Percentiles rank a stretch among this genome's conserved stretches.
phyloP scores from a whole-genome alignment of 2,329 filamentous ascomycete species.

The Penicillium sp. region DNA sequence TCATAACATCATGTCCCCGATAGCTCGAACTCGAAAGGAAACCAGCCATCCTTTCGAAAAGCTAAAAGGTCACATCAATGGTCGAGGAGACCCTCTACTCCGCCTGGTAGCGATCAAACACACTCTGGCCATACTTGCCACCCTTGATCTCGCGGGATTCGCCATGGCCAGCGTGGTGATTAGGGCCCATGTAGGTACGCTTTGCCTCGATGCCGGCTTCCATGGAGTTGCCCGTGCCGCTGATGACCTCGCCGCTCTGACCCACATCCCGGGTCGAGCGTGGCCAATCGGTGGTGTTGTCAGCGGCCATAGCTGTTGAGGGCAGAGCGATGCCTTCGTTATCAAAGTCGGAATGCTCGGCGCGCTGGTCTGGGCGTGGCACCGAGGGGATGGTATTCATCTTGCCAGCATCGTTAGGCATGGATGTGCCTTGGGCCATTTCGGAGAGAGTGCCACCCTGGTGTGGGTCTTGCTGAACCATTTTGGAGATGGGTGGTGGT shows the following conservation, averaged over 20 bases:
- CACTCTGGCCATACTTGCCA: constrained; percentile 35
- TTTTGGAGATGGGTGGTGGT: constrained; percentile 6
- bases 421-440: constrained; percentile 40
- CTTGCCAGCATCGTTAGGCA: constrained; percentile 48
- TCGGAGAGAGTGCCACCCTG: constrained; percentile 40
- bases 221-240: constrained; percentile 41
- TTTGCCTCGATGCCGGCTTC: constrained; percentile 41
- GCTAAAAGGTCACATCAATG: neutral
- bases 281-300: constrained; percentile 50
- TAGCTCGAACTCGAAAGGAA: neutral
- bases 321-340: constrained; percentile 37
- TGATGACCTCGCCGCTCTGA: constrained; percentile 38
- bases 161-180: constrained; percentile 39
- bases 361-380: constrained; percentile 47
- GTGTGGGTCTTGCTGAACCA: constrained; percentile 27
- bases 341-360: constrained; percentile 32
- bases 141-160: constrained; percentile 41
- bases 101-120: constrained; percentile 34
- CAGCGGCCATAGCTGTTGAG: constrained; percentile 43
- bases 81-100: neutral
- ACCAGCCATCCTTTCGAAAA: neutral
- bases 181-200: constrained; percentile 22
- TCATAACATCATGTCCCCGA: constrained; percentile 2
- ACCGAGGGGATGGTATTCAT: constrained; percentile 49
- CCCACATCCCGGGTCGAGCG: constrained; percentile 36